Conservation (phyloP, 2,329 filamentous ascomycete species). For the Penicillium crustosum region DNA sequence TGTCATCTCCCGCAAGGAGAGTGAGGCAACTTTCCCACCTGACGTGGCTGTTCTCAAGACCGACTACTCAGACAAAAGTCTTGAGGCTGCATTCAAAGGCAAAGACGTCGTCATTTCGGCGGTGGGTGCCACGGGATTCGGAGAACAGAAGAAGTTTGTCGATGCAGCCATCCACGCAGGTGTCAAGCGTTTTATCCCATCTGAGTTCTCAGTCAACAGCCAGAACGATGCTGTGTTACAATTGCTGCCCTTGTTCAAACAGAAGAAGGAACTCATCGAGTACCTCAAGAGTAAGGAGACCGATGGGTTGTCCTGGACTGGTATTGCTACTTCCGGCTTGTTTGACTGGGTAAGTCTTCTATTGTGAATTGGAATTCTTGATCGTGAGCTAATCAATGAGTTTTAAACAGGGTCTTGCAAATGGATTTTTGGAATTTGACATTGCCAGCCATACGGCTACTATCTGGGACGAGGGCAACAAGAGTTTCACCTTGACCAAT, state of each 20-base stretch:
- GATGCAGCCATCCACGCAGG: slow-evolving; percentile 34
- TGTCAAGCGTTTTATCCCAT: slow-evolving; percentile 37
- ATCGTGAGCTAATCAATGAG: background rate
- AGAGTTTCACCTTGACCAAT: slow-evolving; percentile 53
- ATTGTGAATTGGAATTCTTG: background rate
- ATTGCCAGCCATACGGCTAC: slow-evolving; percentile 51
- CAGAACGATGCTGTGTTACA: slow-evolving; percentile 25
- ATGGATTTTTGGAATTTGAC: slow-evolving; percentile 55
- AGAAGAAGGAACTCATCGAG: slow-evolving; percentile 42
- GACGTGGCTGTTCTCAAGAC: slow-evolving; percentile 22
- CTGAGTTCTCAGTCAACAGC: slow-evolving; percentile 34
- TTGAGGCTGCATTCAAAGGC: slow-evolving; percentile 28
- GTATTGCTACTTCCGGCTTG: slow-evolving; percentile 58
- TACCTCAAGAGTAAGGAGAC: slow-evolving; percentile 54
- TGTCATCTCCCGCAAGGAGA: slow-evolving; percentile 26
- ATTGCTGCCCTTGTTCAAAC: slow-evolving; percentile 26
- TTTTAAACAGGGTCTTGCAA: slow-evolving; percentile 44
- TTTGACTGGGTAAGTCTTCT: slow-evolving; percentile 55
- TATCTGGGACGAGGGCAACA: slow-evolving; percentile 59
- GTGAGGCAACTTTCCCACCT: slow-evolving; percentile 21
- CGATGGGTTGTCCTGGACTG: slow-evolving; percentile 58
- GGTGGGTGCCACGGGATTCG: slow-evolving; percentile 24
- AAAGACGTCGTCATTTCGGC: slow-evolving; percentile 35
- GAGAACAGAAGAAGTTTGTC: slow-evolving; percentile 33
- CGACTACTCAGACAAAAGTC: slow-evolving; percentile 25